A percentile compares a stretch with the other conserved stretches of the same genome.
These are phyloP conservation scores for Closterium sp. DNA, from an alignment of 139 green algal genomes.

Conservation along the genomic window DNA sequence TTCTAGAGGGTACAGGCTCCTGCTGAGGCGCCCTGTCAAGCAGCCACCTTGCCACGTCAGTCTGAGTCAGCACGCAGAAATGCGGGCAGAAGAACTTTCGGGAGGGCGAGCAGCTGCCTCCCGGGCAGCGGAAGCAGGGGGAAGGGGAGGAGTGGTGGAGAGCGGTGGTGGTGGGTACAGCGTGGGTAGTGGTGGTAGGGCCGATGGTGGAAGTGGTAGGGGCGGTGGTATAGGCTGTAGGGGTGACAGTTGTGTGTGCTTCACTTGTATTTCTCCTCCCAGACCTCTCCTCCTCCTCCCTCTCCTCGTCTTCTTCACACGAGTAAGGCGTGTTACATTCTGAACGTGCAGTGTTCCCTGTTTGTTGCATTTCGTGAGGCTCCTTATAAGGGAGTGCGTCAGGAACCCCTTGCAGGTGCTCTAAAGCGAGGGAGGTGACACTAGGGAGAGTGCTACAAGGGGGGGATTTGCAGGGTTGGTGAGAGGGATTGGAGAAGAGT, in stretches of 20 bases:
- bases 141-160: not conserved
- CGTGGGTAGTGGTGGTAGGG: not conserved
- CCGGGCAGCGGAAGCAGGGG: not conserved
- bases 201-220: not conserved
- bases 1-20: not conserved
- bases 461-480: not conserved
- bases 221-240: not conserved
- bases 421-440: not conserved
- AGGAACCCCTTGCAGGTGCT: not conserved
- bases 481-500: not conserved
- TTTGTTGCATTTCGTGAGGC: not conserved
- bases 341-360: not conserved
- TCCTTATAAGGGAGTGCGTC: not conserved
- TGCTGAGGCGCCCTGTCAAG: not conserved
- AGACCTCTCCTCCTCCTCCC: not conserved
- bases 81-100: not conserved
- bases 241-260: not conserved
- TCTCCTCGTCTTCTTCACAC: not conserved
- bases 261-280: not conserved
- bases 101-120: not conserved
- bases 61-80: not conserved
- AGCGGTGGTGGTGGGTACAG: not conserved
- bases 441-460: not conserved
- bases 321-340: not conserved
- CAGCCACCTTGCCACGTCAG: not conserved